Percentiles rank a stretch among this genome's conserved stretches.
Conservation (phyloP, 495 filamentous ascomycete genomes). For the Diplogelasinospora grovesii region DNA sequence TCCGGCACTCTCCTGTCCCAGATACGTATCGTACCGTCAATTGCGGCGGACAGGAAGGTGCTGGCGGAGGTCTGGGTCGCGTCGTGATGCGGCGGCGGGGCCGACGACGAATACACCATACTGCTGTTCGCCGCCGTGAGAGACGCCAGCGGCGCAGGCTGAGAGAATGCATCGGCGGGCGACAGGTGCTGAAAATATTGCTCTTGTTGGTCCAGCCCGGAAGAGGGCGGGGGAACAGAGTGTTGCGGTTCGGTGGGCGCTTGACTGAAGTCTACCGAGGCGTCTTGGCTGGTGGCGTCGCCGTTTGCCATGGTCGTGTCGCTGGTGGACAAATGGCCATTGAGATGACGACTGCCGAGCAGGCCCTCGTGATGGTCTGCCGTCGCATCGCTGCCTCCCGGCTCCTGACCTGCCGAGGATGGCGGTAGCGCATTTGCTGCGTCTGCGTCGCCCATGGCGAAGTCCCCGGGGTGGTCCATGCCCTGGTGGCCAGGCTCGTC, state of each 20-base stretch:
- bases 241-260: conserved; percentile 8
- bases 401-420: neutral
- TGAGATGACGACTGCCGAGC: neutral
- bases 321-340: conserved; percentile 6
- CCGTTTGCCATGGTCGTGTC: conserved; percentile 20
- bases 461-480: conserved; percentile 42
- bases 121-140: no score
- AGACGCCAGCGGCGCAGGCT: conserved; percentile 20
- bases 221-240: conserved; percentile 3
- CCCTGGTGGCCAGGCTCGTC: conserved; percentile 32
- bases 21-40: conserved; percentile 80
- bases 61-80: conserved; percentile 48
- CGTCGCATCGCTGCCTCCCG: neutral
- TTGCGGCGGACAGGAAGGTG: conserved; percentile 79
- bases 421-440: neutral
- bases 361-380: neutral
- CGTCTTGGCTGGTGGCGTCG: conserved; percentile 21
- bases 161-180: conserved; percentile 7
- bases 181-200: conserved; percentile 11
- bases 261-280: conserved; percentile 18
- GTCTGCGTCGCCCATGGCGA: conserved; percentile 27
- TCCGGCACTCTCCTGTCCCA: conserved; percentile 81
- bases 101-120: conserved; percentile 20
- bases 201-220: conserved; percentile 9
- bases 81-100: conserved; percentile 27